Evolutionary conservation across 768 basidiomycete species (phyloP).

Genomic region (Tephrocybe rancida): DNA sequence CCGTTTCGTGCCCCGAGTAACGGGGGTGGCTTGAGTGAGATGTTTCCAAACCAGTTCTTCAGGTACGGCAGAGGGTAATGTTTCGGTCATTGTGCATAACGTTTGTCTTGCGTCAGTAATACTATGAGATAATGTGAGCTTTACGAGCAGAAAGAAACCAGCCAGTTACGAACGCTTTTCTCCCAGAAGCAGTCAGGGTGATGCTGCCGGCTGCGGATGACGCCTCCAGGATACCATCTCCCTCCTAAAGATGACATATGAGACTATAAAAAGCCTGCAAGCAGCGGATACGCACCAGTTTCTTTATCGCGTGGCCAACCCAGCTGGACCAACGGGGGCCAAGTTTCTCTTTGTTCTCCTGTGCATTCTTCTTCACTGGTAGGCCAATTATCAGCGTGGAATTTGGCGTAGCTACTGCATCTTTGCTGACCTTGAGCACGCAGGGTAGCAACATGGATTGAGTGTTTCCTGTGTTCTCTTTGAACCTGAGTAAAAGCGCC

Average conservation of each 20-base stretch:
- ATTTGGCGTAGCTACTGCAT: not conserved
- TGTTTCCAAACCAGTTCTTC: constrained; percentile 42
- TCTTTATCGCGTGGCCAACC: constrained; percentile 46
- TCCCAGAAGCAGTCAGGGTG: constrained; percentile 43
- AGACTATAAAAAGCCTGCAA: not conserved
- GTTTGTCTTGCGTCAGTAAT: constrained; percentile 35
- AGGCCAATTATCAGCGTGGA: not conserved
- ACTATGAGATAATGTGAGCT: constrained; percentile 18
- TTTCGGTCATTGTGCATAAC: constrained; percentile 24
- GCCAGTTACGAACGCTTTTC: constrained; percentile 40
- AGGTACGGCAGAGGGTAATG: constrained; percentile 25
- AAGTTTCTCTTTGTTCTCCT: constrained; percentile 43
- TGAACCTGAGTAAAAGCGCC: constrained; percentile 46
- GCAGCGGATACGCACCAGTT: constrained; percentile 34
- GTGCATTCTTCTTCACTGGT: constrained; percentile 48
- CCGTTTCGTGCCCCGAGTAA: constrained; percentile 25
- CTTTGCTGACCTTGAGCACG: constrained; percentile 42
- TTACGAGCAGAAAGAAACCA: not conserved
- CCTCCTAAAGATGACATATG: constrained; percentile 31
- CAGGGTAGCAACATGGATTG: constrained; percentile 47
- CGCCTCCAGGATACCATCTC: constrained; percentile 42
- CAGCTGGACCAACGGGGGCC: constrained; percentile 52
- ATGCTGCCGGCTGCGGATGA: constrained; percentile 34
- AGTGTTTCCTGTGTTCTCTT: constrained; percentile 44
- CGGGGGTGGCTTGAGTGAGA: constrained; percentile 28